Evolutionary conservation across 805 yeast species (phyloP), one percentile per base, ranked within the genome.

Genomic region (Zygosaccharomyces lentus): DNA sequence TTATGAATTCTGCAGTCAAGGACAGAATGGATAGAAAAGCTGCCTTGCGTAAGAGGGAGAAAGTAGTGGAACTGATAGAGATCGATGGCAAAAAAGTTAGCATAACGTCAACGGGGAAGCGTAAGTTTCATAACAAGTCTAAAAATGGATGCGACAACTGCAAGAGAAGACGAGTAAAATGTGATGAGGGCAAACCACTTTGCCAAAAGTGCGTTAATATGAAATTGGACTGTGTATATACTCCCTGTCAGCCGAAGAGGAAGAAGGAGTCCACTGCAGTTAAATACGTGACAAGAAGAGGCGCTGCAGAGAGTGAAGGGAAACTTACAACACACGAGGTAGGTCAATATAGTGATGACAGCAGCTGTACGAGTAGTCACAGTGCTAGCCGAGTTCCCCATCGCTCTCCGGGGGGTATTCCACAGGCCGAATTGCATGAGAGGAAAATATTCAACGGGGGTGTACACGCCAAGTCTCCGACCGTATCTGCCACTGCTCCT

Each of bases 131-230:
- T 62, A 85, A 82, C 49, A 91, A 91, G 66, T 85, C 95, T 29
- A 77, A 95, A 47, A 78, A 80, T 46, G 98, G 98, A 0, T 90
- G 98, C 67, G 77, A 81, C 32, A 86, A 95, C 2, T 90, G 98
- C 67, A 90, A 90, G 61, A 76, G 79, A 52, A 76, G 98, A 56
- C 72, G 97, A 42, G 96, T 91, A 34, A 90, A 90, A 62, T 90
- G 98, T 71, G 97, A 90, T 62, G 97, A 91, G 64, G 70, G 71
- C 1, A 84, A 81, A 49, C 97, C 97, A 1, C 62, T 71, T 6
- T 90, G 98, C 64, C 70, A 70, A 17, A 88, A 88, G 66, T 90
- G 98, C 66, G 67, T 72, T 40, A 82, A 88, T 50, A 78, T 90
- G 80, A 83, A 85, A 17, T 71, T 90, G 29, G 82, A 77, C 23